These are phyloP conservation scores for Phaeolepiota aurea DNA, from an alignment of 768 basidiomycete genomes.

Conservation along the genomic window DNA sequence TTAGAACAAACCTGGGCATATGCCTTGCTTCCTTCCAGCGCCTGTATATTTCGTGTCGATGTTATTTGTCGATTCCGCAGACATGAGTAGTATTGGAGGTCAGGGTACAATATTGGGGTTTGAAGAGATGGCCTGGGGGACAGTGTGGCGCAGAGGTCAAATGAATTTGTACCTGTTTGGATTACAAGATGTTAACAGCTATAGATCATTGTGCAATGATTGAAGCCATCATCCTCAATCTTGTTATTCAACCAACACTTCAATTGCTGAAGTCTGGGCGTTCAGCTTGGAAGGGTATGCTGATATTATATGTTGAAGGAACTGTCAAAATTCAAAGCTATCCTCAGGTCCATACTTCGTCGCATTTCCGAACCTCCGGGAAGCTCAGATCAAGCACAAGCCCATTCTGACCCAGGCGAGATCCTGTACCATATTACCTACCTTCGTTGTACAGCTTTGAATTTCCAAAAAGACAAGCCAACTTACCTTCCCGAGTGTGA, in stretches of 20 bases:
- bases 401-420: constrained; percentile 85
- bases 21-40: too few relatives aligned
- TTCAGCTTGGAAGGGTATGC: constrained; percentile 79
- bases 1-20: too few relatives aligned
- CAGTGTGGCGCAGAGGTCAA: not conserved
- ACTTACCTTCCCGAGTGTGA: constrained; percentile 39
- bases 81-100: too few relatives aligned
- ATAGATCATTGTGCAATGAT: not conserved
- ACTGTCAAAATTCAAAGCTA: not conserved
- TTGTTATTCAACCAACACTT: constrained; percentile 54
- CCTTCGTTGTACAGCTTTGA: constrained; percentile 76
- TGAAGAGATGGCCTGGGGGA: not conserved
- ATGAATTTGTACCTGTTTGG: not conserved
- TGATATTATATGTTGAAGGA: not conserved
- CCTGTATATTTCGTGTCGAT: too few relatives aligned
- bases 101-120: not conserved
- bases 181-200: too few relatives aligned
- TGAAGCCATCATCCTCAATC: constrained; percentile 1
- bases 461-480: not conserved
- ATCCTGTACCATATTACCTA: constrained; percentile 88
- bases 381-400: constrained; percentile 73
- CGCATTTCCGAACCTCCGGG: constrained; percentile 80
- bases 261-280: constrained; percentile 52
- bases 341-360: constrained; percentile 85
- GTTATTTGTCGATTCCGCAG: too few relatives aligned